A percentile compares a stretch with the other conserved stretches of the same genome.
Evolutionary conservation across 2,329 filamentous ascomycete species (phyloP).

Genomic region (Diaporthe batatas): DNA sequence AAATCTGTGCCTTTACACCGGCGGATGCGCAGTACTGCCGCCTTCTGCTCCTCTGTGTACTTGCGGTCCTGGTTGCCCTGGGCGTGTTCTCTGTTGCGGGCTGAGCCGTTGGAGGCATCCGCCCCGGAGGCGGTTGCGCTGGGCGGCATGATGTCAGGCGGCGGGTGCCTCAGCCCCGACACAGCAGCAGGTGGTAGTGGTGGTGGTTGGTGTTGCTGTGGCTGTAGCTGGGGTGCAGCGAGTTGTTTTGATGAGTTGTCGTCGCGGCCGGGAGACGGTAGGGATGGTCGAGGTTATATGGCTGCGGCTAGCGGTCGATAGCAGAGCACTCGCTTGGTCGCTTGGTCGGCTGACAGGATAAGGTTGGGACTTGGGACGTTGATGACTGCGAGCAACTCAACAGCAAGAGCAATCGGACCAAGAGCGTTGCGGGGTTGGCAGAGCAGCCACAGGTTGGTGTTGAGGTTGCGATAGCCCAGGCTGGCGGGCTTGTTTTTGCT

Average conservation of each 20-base stretch:
- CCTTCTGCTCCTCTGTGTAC: conserved; percentile 91
- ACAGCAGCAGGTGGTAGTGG: background rate
- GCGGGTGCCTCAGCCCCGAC: conserved; percentile 8
- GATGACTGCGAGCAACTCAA: background rate
- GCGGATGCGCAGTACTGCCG: conserved; percentile 89
- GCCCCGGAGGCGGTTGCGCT: conserved; percentile 68
- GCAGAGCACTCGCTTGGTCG: background rate
- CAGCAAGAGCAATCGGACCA: background rate
- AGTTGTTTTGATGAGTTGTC: conserved; percentile 35
- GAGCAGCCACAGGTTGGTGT: background rate
- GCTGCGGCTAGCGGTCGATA: conserved; percentile 9
- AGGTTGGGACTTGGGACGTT: conserved; percentile 7
- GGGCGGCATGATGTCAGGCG: conserved; percentile 52
- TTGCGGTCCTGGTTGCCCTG: conserved; percentile 82
- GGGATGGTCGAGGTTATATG: conserved; percentile 25
- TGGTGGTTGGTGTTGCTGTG: background rate
- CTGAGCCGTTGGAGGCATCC: conserved; percentile 57
- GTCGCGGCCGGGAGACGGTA: conserved; percentile 25
- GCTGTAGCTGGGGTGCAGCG: conserved; percentile 29
- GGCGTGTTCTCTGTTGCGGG: conserved; percentile 75
- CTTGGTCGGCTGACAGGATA: conserved; percentile 3
- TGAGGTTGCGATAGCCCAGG: background rate
- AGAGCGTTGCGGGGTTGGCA: background rate
- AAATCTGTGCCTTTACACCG: conserved; percentile 88
- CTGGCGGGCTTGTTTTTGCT: conserved; percentile 3